Evolutionary conservation across 805 yeast genomes (phyloP).

Genomic region (Metschnikowia shivogae): DNA sequence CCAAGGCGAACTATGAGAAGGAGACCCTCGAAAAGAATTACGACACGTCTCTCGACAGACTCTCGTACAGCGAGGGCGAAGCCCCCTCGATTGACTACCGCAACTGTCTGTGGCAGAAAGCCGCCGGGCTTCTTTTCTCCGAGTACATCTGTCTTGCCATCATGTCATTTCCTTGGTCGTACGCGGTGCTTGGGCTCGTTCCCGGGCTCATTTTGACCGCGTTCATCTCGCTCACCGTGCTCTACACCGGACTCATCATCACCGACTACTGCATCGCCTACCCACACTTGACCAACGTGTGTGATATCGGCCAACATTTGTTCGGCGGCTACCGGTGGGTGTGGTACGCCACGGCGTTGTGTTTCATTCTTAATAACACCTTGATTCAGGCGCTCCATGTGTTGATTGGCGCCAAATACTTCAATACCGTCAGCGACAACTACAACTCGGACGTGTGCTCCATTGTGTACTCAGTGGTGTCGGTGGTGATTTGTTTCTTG

Average conservation of each 20-base stretch:
- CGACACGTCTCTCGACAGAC: conserved; percentile 5
- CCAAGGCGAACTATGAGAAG: no score
- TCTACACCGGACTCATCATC: conserved; percentile 54
- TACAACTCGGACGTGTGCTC: conserved; percentile 43
- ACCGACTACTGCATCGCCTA: conserved; percentile 51
- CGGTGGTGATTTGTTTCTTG: conserved; percentile 46
- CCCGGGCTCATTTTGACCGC: conserved; percentile 55
- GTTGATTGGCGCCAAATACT: conserved; percentile 54
- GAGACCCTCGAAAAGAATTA: background rate
- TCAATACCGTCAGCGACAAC: conserved; percentile 49
- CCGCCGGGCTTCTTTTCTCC: conserved; percentile 56
- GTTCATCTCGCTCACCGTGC: conserved; percentile 46
- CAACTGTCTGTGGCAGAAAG: conserved; percentile 54
- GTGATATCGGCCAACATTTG: conserved; percentile 57
- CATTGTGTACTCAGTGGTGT: conserved; percentile 48
- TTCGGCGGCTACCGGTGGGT: conserved; percentile 49
- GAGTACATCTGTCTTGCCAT: conserved; percentile 61
- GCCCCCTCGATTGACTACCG: conserved; percentile 40
- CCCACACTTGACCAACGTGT: conserved; percentile 49
- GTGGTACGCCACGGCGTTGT: conserved; percentile 55
- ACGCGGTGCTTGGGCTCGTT: conserved; percentile 53
- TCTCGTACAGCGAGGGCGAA: conserved; percentile 5
- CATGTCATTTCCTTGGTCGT: conserved; percentile 66
- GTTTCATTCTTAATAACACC: conserved; percentile 52
- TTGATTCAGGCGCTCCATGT: conserved; percentile 59